Percentiles rank a stretch among this genome's conserved stretches.
phyloP scores from a whole-genome alignment of 2,329 filamentous ascomycete species.

The Zymoseptoria brevis region DNA sequence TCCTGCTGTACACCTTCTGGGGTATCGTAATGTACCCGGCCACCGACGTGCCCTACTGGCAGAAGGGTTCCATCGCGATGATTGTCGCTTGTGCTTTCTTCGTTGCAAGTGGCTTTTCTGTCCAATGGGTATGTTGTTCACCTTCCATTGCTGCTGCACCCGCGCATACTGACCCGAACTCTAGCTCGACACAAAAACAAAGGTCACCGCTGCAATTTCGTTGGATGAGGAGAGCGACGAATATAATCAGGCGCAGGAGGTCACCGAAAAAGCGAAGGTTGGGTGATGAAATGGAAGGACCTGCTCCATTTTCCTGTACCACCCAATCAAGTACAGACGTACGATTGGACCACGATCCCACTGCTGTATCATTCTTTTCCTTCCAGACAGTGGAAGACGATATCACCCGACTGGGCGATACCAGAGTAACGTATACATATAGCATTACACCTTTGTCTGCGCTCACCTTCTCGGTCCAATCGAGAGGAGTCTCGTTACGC shows the following conservation, averaged over 20 bases:
- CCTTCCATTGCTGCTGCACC: background rate
- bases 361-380: background rate
- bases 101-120: background rate
- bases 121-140: background rate
- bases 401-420: background rate
- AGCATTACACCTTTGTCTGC: too few species aligned
- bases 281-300: background rate
- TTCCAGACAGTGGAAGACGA: background rate
- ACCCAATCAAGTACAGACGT: background rate
- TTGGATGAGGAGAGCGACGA: background rate
- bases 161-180: background rate
- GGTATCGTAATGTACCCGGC: conserved; percentile 35
- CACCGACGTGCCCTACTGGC: background rate
- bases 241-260: background rate
- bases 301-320: background rate
- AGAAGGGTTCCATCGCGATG: background rate
- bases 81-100: background rate
- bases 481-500: too few species aligned
- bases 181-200: background rate
- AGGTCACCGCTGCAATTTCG: background rate
- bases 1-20: conserved; percentile 40
- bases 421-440: too few species aligned
- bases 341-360: background rate
- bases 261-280: background rate
- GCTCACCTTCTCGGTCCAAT: too few species aligned